These are phyloP conservation scores for Neodidymelliopsis sp. DNA, from an alignment of 2,329 filamentous ascomycete species.

Conservation along the genomic window DNA sequence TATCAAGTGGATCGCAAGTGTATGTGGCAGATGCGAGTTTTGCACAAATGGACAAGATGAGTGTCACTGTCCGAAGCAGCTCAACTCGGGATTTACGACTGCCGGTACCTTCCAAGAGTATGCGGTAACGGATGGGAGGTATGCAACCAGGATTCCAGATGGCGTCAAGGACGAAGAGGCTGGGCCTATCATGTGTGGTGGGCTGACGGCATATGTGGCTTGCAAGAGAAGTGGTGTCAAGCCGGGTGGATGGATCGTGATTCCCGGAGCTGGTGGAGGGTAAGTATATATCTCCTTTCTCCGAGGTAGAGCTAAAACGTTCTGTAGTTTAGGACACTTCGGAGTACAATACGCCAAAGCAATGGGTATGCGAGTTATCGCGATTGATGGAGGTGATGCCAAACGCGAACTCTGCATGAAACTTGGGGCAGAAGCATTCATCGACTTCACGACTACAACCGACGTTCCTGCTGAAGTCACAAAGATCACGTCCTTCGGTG, in stretches of 20 bases:
- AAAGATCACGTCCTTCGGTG: slow-evolving; percentile 65
- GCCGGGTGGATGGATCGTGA: slow-evolving; percentile 51
- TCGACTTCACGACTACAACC: slow-evolving; percentile 66
- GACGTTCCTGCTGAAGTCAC: slow-evolving; percentile 65
- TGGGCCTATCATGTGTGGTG: slow-evolving; percentile 57
- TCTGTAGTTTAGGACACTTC: slow-evolving; percentile 38
- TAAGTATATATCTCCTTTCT: slow-evolving; percentile 5
- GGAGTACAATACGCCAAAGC: slow-evolving; percentile 53
- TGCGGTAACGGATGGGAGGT: slow-evolving; percentile 54
- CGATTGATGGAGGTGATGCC: slow-evolving; percentile 60
- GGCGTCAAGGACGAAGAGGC: slow-evolving; percentile 54
- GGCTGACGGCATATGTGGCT: slow-evolving; percentile 58
- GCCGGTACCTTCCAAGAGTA: slow-evolving; percentile 54
- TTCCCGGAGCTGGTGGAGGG: slow-evolving; percentile 49
- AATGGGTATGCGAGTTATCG: slow-evolving; percentile 65
- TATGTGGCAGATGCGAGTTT: slow-evolving; percentile 81
- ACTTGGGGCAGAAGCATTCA: slow-evolving; percentile 63
- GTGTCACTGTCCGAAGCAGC: slow-evolving; percentile 57
- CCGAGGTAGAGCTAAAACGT: neutral
- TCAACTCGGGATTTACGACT: slow-evolving; percentile 70
- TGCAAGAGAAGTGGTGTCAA: slow-evolving; percentile 49
- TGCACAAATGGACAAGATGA: slow-evolving; percentile 69
- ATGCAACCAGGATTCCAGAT: slow-evolving; percentile 56
- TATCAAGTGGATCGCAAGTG: slow-evolving; percentile 64
- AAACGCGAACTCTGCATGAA: slow-evolving; percentile 57